Conservation (phyloP, 441 rosid genomes). For the Geranium incanum region DNA sequence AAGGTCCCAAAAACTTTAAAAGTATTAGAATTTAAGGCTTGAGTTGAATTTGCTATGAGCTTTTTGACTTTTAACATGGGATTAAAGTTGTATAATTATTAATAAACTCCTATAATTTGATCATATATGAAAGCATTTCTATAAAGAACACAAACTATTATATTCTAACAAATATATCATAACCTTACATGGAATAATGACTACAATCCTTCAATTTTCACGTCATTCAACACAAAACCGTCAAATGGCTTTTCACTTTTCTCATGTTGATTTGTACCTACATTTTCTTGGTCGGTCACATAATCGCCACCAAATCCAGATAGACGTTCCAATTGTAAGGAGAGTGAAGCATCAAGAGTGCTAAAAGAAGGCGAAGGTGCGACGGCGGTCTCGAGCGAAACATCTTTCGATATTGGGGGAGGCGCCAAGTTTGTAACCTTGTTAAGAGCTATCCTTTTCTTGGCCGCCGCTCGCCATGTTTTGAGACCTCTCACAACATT, state of each 20-base stretch:
- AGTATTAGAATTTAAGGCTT: no score
- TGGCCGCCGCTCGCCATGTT: slow-evolving; percentile 55
- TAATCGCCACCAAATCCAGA: slow-evolving; percentile 1
- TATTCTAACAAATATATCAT: background rate
- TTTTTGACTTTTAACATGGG: no score
- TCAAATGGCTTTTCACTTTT: slow-evolving; percentile 21
- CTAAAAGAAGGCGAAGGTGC: slow-evolving; percentile 31
- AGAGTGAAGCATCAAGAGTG: slow-evolving; percentile 18
- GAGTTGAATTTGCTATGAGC: no score
- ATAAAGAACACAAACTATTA: no score
- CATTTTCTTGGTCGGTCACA: slow-evolving; percentile 15
- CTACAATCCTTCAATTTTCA: background rate
- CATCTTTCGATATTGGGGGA: slow-evolving; percentile 6
- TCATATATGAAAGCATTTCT: no score
- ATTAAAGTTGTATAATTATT: no score
- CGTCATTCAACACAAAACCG: slow-evolving; percentile 24
- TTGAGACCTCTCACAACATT: slow-evolving; percentile 44
- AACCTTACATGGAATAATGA: background rate
- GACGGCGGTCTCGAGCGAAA: slow-evolving; percentile 17
- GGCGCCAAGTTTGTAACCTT: slow-evolving; percentile 1
- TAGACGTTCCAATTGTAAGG: slow-evolving; percentile 5
- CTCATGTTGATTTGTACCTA: background rate
- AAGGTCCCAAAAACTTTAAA: no score
- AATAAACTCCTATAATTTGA: no score
- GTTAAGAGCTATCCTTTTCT: slow-evolving; percentile 28